A percentile compares a stretch with the other conserved stretches of the same genome.
Conservation (phyloP, 108 stramenopile genomes). For the Nitzschia sp. region DNA sequence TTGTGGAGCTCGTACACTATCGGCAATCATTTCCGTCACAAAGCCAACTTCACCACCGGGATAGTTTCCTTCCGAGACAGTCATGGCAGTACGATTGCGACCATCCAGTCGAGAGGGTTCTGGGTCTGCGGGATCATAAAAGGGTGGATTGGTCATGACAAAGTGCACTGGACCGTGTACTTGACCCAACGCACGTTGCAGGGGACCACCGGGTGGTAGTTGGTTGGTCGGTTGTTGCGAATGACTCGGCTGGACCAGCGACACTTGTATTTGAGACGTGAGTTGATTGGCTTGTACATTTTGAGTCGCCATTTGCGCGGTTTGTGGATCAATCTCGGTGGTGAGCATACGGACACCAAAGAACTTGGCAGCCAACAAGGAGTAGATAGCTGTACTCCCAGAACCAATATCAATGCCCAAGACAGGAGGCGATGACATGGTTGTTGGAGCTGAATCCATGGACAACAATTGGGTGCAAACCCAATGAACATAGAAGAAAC, state of each 20-base stretch:
- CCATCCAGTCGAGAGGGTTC: conserved; percentile 61
- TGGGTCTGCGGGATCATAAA: conserved; percentile 63
- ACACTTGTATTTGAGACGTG: conserved; percentile 43
- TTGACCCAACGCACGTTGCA: conserved; percentile 14
- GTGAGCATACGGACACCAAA: conserved; percentile 63
- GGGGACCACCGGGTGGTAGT: conserved; percentile 30
- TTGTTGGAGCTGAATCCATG: neutral
- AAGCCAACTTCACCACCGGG: conserved; percentile 53
- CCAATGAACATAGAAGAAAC: conserved; percentile 89
- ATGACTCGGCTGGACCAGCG: conserved; percentile 43
- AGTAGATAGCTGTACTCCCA: conserved; percentile 86
- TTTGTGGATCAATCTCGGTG: conserved; percentile 84
- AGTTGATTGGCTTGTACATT: conserved; percentile 79
- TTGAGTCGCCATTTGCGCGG: conserved; percentile 58
- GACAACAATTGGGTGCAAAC: conserved; percentile 60
- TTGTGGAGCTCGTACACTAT: conserved; percentile 33
- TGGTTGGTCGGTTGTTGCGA: conserved; percentile 15
- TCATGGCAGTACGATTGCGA: conserved; percentile 67
- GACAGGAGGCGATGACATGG: neutral
- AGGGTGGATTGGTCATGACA: conserved; percentile 94
- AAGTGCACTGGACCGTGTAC: conserved; percentile 54
- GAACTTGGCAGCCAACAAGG: conserved; percentile 53
- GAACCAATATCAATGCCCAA: conserved; percentile 88
- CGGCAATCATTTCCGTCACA: conserved; percentile 52
- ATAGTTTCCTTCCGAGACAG: conserved; percentile 65